Evolutionary conservation across 139 green algal genomes (phyloP), one percentile per base, ranked within the genome.

Genomic region (Closterium sp.): DNA sequence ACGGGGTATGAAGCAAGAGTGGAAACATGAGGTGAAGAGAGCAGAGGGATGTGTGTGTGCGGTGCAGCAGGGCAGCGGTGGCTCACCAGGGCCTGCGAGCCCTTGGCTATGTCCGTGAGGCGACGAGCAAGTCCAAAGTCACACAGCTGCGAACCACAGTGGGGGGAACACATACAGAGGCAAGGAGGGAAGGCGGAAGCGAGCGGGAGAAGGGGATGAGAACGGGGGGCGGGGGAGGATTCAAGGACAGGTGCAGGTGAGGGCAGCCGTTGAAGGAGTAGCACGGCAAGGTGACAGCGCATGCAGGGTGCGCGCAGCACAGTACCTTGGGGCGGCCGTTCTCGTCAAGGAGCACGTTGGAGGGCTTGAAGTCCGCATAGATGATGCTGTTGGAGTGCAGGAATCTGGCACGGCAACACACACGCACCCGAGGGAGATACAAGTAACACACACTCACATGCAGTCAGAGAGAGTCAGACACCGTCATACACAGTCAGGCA

Each of bases 301-400:
- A 76, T 76, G 55, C 55, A 76, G 23, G 55, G 25, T 76, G 55
- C 55, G 55, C 55, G 55, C 55, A 76, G 55, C 4, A 55, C 4
- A 76, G 55, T 76, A 94, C 91, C 83, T 98, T 99, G 43, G 98
- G 92, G 4, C 95, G 91, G 0, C 98, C 98, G 89, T 98, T 98
- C 94, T 99, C 97, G 90, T 99, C 97, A 87, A 99, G 94, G 90
- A 99, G 92, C 1, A 98, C 95, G 94, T 98, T 99, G 23, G 96
- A 97, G 1, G 98, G 98, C 94, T 98, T 99, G 31, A 99, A 93
- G 93, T 99, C 97, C 90, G 96, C 97, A 94, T 98, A 97, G 8
- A 98, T 93, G 86, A 98, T 95, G 76, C 94, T 95, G n/a, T 96
- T 94, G 87, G 91, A 91, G 91, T 99, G 97, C 33, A 98, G 94